Conservation (phyloP, 2,329 filamentous ascomycete genomes). For the Hypoxylon sp. region DNA sequence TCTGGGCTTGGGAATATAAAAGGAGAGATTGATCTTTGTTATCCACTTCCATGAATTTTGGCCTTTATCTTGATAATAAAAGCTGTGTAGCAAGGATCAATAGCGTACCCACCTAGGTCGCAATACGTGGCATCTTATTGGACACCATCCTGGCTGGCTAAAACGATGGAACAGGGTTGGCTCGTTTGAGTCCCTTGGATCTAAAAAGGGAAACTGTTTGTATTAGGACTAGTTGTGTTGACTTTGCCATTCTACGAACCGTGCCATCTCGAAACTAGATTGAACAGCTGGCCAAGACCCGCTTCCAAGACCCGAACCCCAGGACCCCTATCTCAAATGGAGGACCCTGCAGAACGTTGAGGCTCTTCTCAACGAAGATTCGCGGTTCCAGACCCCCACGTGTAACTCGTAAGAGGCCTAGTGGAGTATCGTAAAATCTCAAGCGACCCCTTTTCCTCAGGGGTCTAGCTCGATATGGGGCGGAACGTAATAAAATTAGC, state of each 20-base stretch:
- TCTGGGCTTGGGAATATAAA: constrained; percentile 2
- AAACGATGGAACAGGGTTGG: constrained; percentile 34
- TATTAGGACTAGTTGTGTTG: constrained; percentile 25
- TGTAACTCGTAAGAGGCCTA: constrained; percentile 34
- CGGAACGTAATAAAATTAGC: constrained; percentile 28
- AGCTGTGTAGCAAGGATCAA: constrained; percentile 23
- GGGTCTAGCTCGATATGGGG: constrained; percentile 28
- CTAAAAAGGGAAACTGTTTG: constrained; percentile 37
- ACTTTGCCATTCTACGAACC: constrained; percentile 27
- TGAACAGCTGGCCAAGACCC: constrained; percentile 21
- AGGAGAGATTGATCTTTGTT: constrained; percentile 10
- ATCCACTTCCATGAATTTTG: constrained; percentile 5
- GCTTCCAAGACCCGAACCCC: constrained; percentile 41
- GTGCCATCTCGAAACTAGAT: constrained; percentile 27
- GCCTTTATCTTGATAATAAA: constrained; percentile 29
- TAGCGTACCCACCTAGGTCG: constrained; percentile 23
- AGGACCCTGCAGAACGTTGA: constrained; percentile 38
- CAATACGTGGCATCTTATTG: constrained; percentile 8
- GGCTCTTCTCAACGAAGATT: constrained; percentile 44
- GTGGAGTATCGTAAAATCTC: constrained; percentile 32
- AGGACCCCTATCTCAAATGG: constrained; percentile 36
- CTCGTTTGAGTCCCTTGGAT: constrained; percentile 27
- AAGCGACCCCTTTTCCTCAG: constrained; percentile 38
- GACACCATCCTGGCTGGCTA: constrained; percentile 13
- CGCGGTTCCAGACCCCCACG: constrained; percentile 40